Conservation (phyloP, 2,329 filamentous ascomycete genomes). For the Pseudogymnoascus sp. region DNA sequence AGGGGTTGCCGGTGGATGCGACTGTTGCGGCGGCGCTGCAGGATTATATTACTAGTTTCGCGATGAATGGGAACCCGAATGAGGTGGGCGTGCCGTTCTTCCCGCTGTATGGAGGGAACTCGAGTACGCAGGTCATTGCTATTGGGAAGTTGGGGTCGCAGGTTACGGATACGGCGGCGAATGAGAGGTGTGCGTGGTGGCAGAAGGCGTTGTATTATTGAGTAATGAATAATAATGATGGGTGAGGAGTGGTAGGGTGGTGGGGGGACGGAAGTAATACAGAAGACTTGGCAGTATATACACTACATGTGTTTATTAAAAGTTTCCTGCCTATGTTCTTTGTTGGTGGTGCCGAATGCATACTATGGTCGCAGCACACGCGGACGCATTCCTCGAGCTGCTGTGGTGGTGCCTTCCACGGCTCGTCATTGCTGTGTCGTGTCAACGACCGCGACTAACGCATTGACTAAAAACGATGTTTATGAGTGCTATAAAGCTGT, state of each 20-base stretch:
- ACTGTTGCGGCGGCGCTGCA: conserved; percentile 31
- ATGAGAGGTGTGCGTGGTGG: conserved; percentile 30
- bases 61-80: conserved; percentile 28
- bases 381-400: no score
- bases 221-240: background rate
- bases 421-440: no score
- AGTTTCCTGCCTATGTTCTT: no score
- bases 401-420: no score
- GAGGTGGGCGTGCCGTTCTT: conserved; percentile 17
- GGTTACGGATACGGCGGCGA: conserved; percentile 22
- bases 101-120: conserved; percentile 18
- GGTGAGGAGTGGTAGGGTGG: background rate
- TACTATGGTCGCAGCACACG: no score
- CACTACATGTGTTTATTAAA: no score
- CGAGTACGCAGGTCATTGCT: conserved; percentile 14
- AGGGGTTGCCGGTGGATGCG: conserved; percentile 24
- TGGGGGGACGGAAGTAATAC: background rate
- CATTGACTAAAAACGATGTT: background rate
- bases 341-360: no score
- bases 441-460: no score
- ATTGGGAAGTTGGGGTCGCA: conserved; percentile 15
- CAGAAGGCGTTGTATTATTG: conserved; percentile 22
- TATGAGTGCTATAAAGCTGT: background rate
- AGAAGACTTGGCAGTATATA: background rate
- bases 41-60: conserved; percentile 32